Evolutionary conservation across 345 rosid species (phyloP).

Genomic region (Syzygium aromaticum): DNA sequence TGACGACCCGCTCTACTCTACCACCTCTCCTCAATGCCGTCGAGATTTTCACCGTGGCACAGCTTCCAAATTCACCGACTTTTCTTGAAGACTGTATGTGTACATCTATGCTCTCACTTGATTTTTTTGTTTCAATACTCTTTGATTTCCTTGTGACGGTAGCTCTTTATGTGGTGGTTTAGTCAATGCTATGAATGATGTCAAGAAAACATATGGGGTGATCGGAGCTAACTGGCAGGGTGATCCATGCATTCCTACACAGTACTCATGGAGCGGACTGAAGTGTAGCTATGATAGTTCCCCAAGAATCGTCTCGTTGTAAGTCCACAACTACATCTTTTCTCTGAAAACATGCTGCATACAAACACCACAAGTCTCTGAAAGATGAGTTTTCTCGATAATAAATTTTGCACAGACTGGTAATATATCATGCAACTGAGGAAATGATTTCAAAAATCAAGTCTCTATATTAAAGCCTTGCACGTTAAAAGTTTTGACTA

Average conservation of each 20-base stretch:
- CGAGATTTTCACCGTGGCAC: conserved; percentile 15
- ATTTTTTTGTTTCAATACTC: not conserved
- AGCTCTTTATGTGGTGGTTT: not conserved
- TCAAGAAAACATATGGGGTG: conserved; percentile 8
- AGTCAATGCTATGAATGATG: conserved; percentile 22
- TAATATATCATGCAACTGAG: not conserved
- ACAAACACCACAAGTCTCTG: no score
- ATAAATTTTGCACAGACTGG: not conserved
- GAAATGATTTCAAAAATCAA: not conserved
- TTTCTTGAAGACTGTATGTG: not conserved
- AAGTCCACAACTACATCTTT: no score
- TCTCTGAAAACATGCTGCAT: no score
- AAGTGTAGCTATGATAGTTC: conserved; percentile 1
- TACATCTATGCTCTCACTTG: not conserved
- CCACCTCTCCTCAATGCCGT: conserved; percentile 16
- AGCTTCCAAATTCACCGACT: conserved; percentile 8
- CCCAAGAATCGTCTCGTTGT: not conserved
- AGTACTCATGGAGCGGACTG: conserved; percentile 8
- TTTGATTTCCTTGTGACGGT: not conserved
- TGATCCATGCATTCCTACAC: conserved; percentile 16
- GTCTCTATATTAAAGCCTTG: not conserved
- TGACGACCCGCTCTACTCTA: not conserved
- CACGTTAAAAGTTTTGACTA: not conserved
- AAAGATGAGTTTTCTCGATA: no score
- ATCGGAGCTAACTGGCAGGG: conserved; percentile 16